Base-by-base conservation (phyloP, 176 grass and related monocot species). In the Carex pumila region DNA sequence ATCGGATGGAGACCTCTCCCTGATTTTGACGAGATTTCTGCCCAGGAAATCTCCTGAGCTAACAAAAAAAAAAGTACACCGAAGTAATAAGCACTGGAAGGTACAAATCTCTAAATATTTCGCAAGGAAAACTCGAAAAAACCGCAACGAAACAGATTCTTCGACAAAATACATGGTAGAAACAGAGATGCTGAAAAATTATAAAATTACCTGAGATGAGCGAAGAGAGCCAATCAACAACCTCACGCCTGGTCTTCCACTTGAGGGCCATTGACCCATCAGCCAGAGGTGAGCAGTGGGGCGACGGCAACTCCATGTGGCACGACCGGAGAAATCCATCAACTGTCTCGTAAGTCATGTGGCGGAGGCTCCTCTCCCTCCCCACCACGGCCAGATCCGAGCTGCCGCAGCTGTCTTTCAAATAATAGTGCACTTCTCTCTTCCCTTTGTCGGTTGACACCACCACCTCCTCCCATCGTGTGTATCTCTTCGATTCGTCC, bases 401-500 rank as follows among this genome's bases (percentile, higher is more conserved):
- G 7, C 71, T 88, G 14, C 89, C 88, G 15, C 30, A 49, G 36
- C 72, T 72, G 39, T 84, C 87, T 61, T 86, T 88, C 72, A 98
- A 85, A 87, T 89, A 98, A 85, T 98, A 98, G 95, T 94, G 95
- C 87, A 98, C 95, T 45, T 92, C 89, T 65, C 95, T 86, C 75
- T 91, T 86, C 4, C 95, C 92, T 13, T 79, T 90, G 92, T 98
- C 95, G 86, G 88, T 98, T 14, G 90, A 98, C 50, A 98, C 95
- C 50, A 93, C 90, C 17, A 89, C 95, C 89, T 98, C 95, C 86
- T 98, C 92, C 95, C 95, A 98, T 83, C 85, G 85, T 53, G 86
- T 89, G 90, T 92, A 98, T 79, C 75, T 79, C 3, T 71, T 91
- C 61, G 63, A 19, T 15, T 89, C 87, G 43, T 86, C 86, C 89